phyloP scores from a whole-genome alignment of 352 stramenopile species.

The Phytophthora agathidicida region DNA sequence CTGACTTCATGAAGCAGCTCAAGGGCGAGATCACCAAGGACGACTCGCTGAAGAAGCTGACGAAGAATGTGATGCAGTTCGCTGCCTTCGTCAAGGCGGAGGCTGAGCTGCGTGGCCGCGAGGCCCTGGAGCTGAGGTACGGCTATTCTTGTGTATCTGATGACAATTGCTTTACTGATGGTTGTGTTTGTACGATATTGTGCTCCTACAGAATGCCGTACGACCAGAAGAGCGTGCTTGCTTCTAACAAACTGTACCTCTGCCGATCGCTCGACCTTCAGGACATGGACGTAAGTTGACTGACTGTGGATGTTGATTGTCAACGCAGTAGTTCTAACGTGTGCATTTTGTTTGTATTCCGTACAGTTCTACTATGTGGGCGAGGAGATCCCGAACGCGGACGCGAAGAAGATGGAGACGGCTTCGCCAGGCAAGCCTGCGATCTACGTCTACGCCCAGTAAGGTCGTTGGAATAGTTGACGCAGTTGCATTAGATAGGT shows the following conservation, averaged over 20 bases:
- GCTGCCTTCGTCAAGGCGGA: conserved; percentile 96
- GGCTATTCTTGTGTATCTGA: conserved; percentile 4
- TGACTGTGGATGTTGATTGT: conserved; percentile 1
- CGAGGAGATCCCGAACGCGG: conserved; percentile 71
- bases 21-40: conserved; percentile 78
- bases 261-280: conserved; percentile 89
- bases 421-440: conserved; percentile 84
- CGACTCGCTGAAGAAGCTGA: conserved; percentile 88
- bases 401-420: conserved; percentile 87
- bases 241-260: conserved; percentile 92
- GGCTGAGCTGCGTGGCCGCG: conserved; percentile 89
- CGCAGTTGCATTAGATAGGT: conserved; percentile 25
- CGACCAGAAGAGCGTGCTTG: conserved; percentile 94
- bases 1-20: conserved; percentile 89
- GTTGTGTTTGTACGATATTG: conserved; percentile 17
- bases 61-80: conserved; percentile 98
- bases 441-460: conserved; percentile 73
- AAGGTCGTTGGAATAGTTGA: conserved; percentile 25
- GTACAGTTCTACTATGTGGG: conserved; percentile 79
- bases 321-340: conserved; percentile 1
- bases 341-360: conserved; percentile 2
- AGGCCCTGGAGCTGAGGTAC: conserved; percentile 93
- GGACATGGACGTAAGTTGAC: conserved; percentile 62
- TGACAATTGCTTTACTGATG: conserved; percentile 13
- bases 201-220: conserved; percentile 87